Base-by-base conservation (phyloP, 2,329 filamentous ascomycete species). In the Xenosphaeropsis pyriputrescens region DNA sequence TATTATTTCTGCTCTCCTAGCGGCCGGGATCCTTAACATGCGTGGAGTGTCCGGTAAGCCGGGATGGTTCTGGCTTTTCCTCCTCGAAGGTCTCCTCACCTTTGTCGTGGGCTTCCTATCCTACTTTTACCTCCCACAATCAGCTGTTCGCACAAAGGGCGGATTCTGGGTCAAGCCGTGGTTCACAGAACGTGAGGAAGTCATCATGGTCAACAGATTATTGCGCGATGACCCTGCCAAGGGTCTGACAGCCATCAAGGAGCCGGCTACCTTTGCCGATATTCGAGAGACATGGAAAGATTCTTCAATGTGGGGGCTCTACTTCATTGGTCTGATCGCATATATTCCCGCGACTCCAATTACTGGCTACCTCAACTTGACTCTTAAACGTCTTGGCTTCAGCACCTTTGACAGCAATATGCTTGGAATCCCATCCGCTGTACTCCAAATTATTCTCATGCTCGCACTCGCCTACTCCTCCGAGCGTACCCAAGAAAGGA, bases 111-210 rank as follows among this genome's bases (percentile, higher is more conserved):
- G 68, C 3, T 34, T 61, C 13, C 48, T 68, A 15, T 53, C 55
- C 72, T 70, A 66, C 40, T 60, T 75, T 34, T 78, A 75, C 52
- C 68, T 80, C 39, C 74, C 75, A 0, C 56, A 64, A 18, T 80
- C 75, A 0, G 79, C 81, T 0, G 78, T 75, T 0, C 66, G 75
- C 36, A 85, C 81, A 3, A 70, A 66, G 8, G 67, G 68, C 15
- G 55, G 64, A 33, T 67, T 84, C 43, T 73, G 71, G 34, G 69
- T 72, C 2, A 73, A 72, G 32, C 50, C 78, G 5, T 79, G 77
- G 77, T 80, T 79, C 53, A 70, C 60, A 2, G 77, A 80, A 49
- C 63, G 63, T 2, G 74, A 84, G 50, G 78, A 83, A 48, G 68
- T 72, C 40, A 81, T 83, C 48, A 74, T 83, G 68, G 67, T 79